Conservation (phyloP, 345 rosid species). For the Eucalyptus pauciflora region DNA sequence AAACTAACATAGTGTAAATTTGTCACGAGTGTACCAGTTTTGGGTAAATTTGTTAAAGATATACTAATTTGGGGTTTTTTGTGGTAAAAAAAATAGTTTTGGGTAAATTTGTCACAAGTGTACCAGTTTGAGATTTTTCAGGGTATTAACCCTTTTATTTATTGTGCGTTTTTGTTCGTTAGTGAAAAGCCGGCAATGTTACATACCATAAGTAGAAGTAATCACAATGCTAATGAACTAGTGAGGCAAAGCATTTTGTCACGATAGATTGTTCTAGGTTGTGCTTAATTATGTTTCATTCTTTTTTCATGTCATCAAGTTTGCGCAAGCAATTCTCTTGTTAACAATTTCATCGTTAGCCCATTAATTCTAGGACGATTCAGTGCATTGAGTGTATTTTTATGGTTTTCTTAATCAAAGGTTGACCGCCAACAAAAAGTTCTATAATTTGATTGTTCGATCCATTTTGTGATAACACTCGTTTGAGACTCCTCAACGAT, state of each 20-base stretch:
- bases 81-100: no score
- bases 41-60: no score
- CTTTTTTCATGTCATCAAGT: neutral
- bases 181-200: neutral
- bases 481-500: no score
- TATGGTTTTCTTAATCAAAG: neutral
- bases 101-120: no score
- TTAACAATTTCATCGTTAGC: neutral
- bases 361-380: neutral
- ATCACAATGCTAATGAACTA: neutral
- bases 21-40: no score
- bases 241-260: neutral
- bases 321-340: neutral
- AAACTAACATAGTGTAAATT: no score
- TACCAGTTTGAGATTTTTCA: no score
- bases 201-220: neutral
- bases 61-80: no score
- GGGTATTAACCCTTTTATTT: neutral
- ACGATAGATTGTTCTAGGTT: neutral
- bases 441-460: no score
- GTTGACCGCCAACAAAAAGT: rapidly evolving
- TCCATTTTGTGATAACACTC: rapidly evolving
- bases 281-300: neutral
- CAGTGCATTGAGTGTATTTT: no score
- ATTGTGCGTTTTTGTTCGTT: neutral